Evolutionary conservation across 441 rosid genomes (phyloP), one percentile per base, ranked within the genome.

Genomic region (Erysimum cheiri): DNA sequence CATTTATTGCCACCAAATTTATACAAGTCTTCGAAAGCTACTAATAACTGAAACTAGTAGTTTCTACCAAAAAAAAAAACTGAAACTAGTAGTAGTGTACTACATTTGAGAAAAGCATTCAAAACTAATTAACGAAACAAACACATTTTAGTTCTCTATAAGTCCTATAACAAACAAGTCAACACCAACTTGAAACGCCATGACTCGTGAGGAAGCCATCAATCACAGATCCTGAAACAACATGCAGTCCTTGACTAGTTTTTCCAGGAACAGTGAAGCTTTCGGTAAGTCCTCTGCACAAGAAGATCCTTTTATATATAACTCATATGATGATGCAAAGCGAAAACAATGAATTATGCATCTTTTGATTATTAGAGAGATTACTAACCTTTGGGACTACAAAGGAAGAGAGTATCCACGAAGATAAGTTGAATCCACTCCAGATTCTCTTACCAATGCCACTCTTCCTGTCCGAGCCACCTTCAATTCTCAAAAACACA

Each of bases 381-480:
- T 17, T 33, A 41, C 8, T 17, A 28, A 76, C 76, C 76, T 71
- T 69, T 31, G 31, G 55, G 35, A 69, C 68, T 75, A 85, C 64
- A 80, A 50, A 28, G 91, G 93, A 64, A 85, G 83, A 60, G 93
- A 65, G 71, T 69, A 86, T 81, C 93, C 93, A 11, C 89, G 89
- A 15, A 88, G 87, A 55, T 76, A 79, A 5, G 86, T 86, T 17
- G 93, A 88, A 73, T 88, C 93, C 48, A 88, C 87, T 29, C 89
- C 91, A 4, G 88, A 88, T 80, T 86, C 93, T 52, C 91, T 77
- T 56, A 82, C 85, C 77, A 85, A 61, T 32, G 93, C 93, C 41
- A 86, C 79, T 72, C 93, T 82, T 64, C 93, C 91, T 0, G 91
- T 88, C 71, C 89, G 75, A 54, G 91, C 91, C 80, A 88, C 88